Evolutionary conservation across 2,329 filamentous ascomycete species (phyloP).

Genomic region (Neofusicoccum sp.): DNA sequence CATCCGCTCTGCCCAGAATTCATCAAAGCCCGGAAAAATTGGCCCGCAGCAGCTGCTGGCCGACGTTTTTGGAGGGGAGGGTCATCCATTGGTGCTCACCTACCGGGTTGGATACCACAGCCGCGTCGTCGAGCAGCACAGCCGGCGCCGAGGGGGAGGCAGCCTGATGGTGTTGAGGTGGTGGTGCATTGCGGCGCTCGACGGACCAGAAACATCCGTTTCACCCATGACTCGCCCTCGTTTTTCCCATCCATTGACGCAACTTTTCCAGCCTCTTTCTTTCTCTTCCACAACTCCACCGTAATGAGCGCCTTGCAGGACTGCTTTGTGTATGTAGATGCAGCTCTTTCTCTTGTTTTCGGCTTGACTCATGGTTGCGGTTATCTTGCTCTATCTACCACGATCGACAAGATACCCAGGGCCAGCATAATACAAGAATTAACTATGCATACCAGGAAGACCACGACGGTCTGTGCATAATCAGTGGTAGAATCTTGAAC

Average conservation of each 20-base stretch:
- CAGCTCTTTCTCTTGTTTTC: background rate
- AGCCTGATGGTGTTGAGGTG: background rate
- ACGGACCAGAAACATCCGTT: background rate
- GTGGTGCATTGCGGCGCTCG: background rate
- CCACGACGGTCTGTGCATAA: no score
- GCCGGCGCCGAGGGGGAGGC: background rate
- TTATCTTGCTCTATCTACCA: no score
- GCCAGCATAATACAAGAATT: no score
- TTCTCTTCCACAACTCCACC: background rate
- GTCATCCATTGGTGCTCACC: no score
- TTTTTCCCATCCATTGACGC: background rate
- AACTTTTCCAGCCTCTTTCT: background rate
- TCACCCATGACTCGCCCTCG: background rate
- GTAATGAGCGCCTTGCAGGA: no score
- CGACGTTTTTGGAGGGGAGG: background rate
- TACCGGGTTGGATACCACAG: background rate
- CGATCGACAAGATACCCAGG: no score
- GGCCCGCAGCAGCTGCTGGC: background rate
- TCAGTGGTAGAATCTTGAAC: no score
- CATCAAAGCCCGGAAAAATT: conserved; percentile 12
- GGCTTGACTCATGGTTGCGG: no score
- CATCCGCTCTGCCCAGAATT: background rate
- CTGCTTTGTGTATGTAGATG: no score
- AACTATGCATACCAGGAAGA: no score
- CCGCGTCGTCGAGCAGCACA: no score